Evolutionary conservation across 306 rosid genomes (phyloP), one percentile per base, ranked within the genome.

Genomic region (Sesbania bispinosa): DNA sequence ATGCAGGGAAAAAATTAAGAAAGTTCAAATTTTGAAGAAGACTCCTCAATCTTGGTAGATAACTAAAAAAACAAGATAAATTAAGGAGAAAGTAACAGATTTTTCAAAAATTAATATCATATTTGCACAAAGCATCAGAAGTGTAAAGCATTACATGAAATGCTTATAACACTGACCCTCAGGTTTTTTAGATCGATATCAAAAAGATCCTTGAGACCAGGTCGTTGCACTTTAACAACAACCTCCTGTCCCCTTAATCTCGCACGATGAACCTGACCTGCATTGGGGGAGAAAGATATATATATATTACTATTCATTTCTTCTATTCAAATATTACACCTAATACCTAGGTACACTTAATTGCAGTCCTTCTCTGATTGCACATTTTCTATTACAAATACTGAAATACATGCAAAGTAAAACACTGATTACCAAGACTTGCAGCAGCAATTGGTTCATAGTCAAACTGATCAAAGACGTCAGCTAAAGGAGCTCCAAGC

Each of bases 191-290:
- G 96, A 83, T 94, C 99, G 7, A 94, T 89, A 76, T 94, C 96
- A 87, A 94, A 94, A 73, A 94, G 97, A 73, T 38, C 96, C 88
- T 94, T 94, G 38, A 94, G 88, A 77, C 99, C 97, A 76, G 99
- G 99, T 85, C 99, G 87, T 83, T 94, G 99, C 66, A 94, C 99
- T 89, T 94, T 94, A 62, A 94, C 35, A 68, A 94, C 99, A 63
- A 91, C 89, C 72, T 91, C 96, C 73, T 85, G 62, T 69, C 99
- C 97, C 81, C 60, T 86, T 84, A 94, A 77, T 80, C 72, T 85
- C 21, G 99, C 99, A 69, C 99, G 96, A 79, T 94, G 99, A 78
- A 94, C 99, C 90, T 94, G 99, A 85, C 99, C 99, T 94, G 91
- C 82, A 82, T 38, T 26, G 76, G 18, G 59, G 16, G 64, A 10